phyloP scores from a whole-genome alignment of 140 eudicot species.

The Senecio squalidus region DNA sequence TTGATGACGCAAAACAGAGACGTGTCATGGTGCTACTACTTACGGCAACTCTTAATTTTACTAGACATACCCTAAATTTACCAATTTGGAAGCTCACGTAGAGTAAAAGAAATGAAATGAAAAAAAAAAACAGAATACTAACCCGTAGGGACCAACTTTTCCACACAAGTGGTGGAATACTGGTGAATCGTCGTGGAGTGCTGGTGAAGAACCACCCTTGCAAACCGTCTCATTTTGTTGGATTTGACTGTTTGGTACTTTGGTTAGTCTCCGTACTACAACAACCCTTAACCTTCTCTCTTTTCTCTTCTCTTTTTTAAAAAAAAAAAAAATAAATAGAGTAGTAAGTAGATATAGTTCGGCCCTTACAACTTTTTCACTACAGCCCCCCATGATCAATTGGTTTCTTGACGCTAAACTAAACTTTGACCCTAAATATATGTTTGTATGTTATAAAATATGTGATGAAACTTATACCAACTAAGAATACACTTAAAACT shows the following conservation, averaged over 20 bases:
- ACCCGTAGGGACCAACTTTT: neutral
- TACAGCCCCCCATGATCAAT: no score
- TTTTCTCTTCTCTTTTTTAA: neutral
- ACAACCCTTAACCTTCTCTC: neutral
- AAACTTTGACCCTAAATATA: no score
- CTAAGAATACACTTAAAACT: no score
- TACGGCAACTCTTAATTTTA: no score
- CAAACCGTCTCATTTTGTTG: neutral
- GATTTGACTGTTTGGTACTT: neutral
- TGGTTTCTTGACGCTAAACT: no score
- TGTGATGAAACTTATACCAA: no score
- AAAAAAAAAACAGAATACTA: neutral
- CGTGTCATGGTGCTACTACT: no score
- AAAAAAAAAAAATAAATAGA: neutral
- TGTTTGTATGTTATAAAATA: no score
- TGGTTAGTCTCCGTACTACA: neutral
- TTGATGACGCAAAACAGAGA: no score
- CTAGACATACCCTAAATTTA: neutral
- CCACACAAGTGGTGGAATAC: neutral
- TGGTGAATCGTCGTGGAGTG: neutral
- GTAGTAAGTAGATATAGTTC: no score
- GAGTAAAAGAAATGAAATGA: no score
- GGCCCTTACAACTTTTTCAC: no score
- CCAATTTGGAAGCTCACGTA: neutral
- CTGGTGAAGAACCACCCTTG: neutral